Percentiles rank a stretch among this genome's conserved stretches.
Conservation (phyloP, 2,329 filamentous ascomycete species). For the Fusarium tricinctum region DNA sequence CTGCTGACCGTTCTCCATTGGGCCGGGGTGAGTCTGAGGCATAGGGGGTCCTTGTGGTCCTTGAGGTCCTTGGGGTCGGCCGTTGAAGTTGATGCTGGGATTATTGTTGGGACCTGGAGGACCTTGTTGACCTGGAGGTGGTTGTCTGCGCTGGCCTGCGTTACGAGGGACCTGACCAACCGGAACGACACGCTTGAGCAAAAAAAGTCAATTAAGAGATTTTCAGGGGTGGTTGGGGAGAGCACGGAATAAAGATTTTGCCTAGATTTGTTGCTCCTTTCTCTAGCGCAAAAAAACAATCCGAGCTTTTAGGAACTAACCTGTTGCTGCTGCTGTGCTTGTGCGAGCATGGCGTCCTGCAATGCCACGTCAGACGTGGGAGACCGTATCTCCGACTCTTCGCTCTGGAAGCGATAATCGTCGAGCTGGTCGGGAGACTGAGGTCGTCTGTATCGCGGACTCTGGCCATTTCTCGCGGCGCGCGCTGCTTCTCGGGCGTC, state of each 20-base stretch:
- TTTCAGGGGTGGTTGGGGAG: neutral
- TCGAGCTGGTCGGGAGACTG: conserved; percentile 47
- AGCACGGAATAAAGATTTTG: conserved; percentile 32
- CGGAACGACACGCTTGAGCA: conserved; percentile 48
- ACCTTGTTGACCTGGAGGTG: conserved; percentile 23
- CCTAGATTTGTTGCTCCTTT: neutral
- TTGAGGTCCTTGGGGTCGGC: conserved; percentile 16
- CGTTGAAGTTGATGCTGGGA: conserved; percentile 26
- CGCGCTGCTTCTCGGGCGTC: conserved; percentile 47
- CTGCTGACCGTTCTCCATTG: conserved; percentile 40
- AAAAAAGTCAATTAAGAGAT: conserved; percentile 23
- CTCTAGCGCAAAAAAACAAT: conserved; percentile 2
- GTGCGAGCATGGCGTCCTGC: conserved; percentile 50
- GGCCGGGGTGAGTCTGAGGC: conserved; percentile 40
- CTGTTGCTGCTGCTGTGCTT: conserved; percentile 49
- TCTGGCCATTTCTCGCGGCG: conserved; percentile 44
- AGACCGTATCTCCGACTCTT: conserved; percentile 46
- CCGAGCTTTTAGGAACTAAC: conserved; percentile 21
- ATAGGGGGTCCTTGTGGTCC: conserved; percentile 29
- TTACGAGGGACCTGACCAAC: conserved; percentile 44
- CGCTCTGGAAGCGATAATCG: conserved; percentile 44
- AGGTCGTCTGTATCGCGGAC: conserved; percentile 45
- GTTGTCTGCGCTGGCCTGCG: conserved; percentile 42
- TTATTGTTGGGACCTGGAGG: conserved; percentile 26
- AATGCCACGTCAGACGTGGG: conserved; percentile 49